A percentile compares a stretch with the other conserved stretches of the same genome.
Evolutionary conservation across 75 land plant genomes (phyloP).

Genomic region (Isoetes taiwanensis): DNA sequence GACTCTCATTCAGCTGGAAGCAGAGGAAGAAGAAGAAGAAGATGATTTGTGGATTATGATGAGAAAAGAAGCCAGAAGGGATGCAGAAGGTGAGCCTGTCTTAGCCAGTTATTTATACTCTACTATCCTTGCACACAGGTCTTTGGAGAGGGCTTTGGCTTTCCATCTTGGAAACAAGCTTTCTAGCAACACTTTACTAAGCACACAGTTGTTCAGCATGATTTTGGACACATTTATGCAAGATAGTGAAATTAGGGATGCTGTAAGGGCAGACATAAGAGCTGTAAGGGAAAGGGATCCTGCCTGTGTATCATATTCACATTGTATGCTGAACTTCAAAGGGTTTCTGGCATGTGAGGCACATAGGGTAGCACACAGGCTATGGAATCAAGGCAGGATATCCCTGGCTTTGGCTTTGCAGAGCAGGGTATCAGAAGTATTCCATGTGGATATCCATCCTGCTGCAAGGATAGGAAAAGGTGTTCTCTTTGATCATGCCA

Average conservation of each 20-base stretch:
- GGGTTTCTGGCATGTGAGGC: conserved; percentile 29
- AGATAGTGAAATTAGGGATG: conserved; percentile 4
- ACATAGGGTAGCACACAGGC: conserved; percentile 37
- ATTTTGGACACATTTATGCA: conserved; percentile 51
- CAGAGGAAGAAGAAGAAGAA: conserved; percentile 11
- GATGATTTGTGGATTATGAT: conserved; percentile 58
- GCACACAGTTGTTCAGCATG: conserved; percentile 65
- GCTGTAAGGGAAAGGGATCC: conserved; percentile 2
- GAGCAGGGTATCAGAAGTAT: conserved; percentile 41
- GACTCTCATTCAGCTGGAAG: too few relatives aligned
- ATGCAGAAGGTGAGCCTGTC: conserved; percentile 68
- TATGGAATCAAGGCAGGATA: conserved; percentile 32
- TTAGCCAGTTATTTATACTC: conserved; percentile 71
- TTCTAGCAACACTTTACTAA: conserved; percentile 61
- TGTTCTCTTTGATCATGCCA: conserved; percentile 48
- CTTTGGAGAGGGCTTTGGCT: conserved; percentile 57
- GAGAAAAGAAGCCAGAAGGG: conserved; percentile 53
- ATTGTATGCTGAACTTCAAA: conserved; percentile 17
- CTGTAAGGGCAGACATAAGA: neutral
- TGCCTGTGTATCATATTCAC: conserved; percentile 9
- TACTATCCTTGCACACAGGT: conserved; percentile 70
- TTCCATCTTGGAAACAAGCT: conserved; percentile 86
- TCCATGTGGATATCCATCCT: conserved; percentile 51
- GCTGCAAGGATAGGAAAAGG: conserved; percentile 38
- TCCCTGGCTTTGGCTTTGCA: conserved; percentile 38